These are phyloP conservation scores for Falciphora oryzae DNA, from an alignment of 2,329 filamentous ascomycete species.

Conservation along the genomic window DNA sequence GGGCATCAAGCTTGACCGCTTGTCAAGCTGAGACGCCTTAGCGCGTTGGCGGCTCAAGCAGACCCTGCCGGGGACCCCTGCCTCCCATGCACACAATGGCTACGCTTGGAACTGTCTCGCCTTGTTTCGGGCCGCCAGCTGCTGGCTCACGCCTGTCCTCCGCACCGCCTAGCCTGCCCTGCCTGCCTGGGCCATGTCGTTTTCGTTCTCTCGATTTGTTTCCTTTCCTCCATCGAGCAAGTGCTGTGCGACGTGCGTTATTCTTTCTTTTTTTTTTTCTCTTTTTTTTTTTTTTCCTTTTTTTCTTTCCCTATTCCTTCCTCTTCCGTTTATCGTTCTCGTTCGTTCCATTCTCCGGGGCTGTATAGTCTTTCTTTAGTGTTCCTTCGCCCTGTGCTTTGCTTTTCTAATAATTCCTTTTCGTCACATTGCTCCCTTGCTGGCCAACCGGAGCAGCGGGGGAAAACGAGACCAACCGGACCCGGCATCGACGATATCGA, in stretches of 20 bases:
- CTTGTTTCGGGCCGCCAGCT: constrained; percentile 6
- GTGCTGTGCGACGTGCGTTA: neutral
- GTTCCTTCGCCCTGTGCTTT: neutral
- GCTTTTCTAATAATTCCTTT: constrained; percentile 6
- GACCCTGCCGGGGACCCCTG: neutral
- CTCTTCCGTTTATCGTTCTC: neutral
- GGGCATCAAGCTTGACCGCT: neutral
- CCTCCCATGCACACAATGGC: neutral
- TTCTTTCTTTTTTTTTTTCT: constrained; percentile 10
- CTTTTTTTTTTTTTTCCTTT: constrained; percentile 11
- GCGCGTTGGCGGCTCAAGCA: constrained; percentile 2
- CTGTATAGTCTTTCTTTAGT: neutral
- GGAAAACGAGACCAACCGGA: neutral
- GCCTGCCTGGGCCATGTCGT: neutral
- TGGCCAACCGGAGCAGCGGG: constrained; percentile 6
- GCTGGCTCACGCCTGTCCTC: neutral
- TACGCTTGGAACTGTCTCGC: constrained; percentile 10
- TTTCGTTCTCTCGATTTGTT: neutral
- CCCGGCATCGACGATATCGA: neutral
- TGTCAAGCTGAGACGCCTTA: constrained; percentile 3
- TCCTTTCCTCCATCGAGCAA: neutral
- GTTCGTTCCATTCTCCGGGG: neutral
- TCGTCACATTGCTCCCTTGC: constrained; percentile 4
- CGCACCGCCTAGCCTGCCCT: neutral
- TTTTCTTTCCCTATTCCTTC: constrained; percentile 6